Evolutionary conservation across 352 stramenopile species (phyloP).

Genomic region (Phytophthora colocasiae): DNA sequence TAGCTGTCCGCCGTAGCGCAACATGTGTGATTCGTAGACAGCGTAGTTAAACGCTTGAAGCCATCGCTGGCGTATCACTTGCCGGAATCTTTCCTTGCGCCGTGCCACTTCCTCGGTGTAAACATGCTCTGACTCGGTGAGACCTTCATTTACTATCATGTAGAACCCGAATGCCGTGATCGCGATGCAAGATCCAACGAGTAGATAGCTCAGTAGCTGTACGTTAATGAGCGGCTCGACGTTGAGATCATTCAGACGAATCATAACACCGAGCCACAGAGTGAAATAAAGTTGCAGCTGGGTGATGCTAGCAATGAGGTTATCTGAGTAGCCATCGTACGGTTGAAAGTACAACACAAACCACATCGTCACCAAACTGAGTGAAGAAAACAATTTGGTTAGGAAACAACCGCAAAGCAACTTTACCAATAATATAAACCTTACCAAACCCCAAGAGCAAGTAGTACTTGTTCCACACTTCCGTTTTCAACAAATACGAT

Average conservation of each 20-base stretch:
- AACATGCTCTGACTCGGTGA: slow-evolving; percentile 52
- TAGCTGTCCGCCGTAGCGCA: slow-evolving; percentile 40
- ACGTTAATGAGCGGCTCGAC: slow-evolving; percentile 72
- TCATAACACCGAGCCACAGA: slow-evolving; percentile 84
- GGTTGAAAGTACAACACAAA: slow-evolving; percentile 82
- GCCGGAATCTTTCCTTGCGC: slow-evolving; percentile 48
- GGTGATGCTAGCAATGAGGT: slow-evolving; percentile 74
- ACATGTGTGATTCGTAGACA: slow-evolving; percentile 57
- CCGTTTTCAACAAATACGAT: slow-evolving; percentile 81
- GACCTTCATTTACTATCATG: slow-evolving; percentile 68
- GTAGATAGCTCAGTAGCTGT: slow-evolving; percentile 61
- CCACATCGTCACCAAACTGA: slow-evolving; percentile 74
- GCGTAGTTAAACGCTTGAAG: slow-evolving; percentile 62
- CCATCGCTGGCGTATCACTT: slow-evolving; percentile 53
- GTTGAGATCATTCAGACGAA: slow-evolving; percentile 70
- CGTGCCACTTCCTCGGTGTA: slow-evolving; percentile 50
- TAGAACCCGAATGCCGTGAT: slow-evolving; percentile 69
- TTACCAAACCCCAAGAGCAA: slow-evolving; percentile 72
- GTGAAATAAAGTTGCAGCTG: slow-evolving; percentile 85
- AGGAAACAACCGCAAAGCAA: background rate
- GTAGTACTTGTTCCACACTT: slow-evolving; percentile 72
- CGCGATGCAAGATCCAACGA: slow-evolving; percentile 66
- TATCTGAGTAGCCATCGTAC: slow-evolving; percentile 75
- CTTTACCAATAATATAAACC: slow-evolving; percentile 1
- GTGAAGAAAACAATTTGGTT: background rate